Evolutionary conservation across 441 rosid species (phyloP).

Genomic region (Gossypium trilobum): DNA sequence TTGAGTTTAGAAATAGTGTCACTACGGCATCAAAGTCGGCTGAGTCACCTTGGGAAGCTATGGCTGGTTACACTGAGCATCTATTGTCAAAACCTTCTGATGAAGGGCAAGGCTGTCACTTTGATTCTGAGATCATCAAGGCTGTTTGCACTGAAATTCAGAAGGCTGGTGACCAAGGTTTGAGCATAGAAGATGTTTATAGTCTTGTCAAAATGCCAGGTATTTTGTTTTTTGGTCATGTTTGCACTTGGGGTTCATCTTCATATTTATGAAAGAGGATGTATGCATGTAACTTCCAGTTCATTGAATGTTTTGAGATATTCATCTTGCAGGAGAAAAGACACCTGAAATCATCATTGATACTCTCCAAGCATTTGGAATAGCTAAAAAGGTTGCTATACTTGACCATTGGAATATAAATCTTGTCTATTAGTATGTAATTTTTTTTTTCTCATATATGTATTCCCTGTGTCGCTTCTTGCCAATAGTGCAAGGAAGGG

Average conservation of each 20-base stretch:
- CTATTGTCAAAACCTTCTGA: constrained; percentile 34
- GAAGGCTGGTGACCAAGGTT: constrained; percentile 92
- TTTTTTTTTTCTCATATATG: background rate
- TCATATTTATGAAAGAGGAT: constrained; percentile 3
- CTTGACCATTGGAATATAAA: constrained; percentile 9
- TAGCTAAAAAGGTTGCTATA: constrained; percentile 64
- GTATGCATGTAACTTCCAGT: constrained; percentile 3
- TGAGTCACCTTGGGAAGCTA: constrained; percentile 67
- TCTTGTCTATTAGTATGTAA: background rate
- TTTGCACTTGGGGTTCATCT: background rate
- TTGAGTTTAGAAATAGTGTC: constrained; percentile 27
- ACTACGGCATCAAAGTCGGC: constrained; percentile 33
- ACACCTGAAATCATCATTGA: constrained; percentile 40
- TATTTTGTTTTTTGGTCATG: constrained; percentile 10
- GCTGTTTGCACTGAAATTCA: constrained; percentile 48
- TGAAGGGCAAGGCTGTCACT: constrained; percentile 23
- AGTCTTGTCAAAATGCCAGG: constrained; percentile 36
- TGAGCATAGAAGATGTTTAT: constrained; percentile 57
- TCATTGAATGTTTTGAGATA: constrained; percentile 14
- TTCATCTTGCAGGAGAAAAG: constrained; percentile 42
- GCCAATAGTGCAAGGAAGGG: constrained; percentile 4
- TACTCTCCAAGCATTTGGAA: constrained; percentile 75
- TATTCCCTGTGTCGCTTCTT: background rate
- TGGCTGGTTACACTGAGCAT: constrained; percentile 48
- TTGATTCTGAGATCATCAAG: constrained; percentile 46